Percentiles rank a stretch among this genome's conserved stretches.
Conservation (phyloP, 2,329 filamentous ascomycete species). For the Hypoxylon sp. region DNA sequence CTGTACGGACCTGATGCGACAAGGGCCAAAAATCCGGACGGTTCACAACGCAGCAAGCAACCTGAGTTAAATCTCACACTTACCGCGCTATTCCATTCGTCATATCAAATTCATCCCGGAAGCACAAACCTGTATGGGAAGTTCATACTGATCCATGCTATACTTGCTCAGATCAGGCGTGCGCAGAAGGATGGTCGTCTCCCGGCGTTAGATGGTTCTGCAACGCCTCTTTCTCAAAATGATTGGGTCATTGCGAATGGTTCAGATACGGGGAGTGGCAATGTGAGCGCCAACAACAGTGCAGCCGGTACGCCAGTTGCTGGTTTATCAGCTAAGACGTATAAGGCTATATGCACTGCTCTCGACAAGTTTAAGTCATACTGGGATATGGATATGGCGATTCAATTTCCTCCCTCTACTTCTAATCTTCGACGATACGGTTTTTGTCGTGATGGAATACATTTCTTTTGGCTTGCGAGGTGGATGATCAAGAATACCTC, state of each 20-base stretch:
- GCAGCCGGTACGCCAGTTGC: conserved; percentile 64
- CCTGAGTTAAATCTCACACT: conserved; percentile 74
- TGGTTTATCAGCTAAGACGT: conserved; percentile 61
- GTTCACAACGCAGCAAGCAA: conserved; percentile 75
- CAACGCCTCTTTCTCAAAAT: conserved; percentile 70
- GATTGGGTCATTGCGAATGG: conserved; percentile 68
- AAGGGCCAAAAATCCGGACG: conserved; percentile 70
- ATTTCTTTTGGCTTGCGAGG: conserved; percentile 80
- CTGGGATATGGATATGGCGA: conserved; percentile 78
- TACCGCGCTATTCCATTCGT: conserved; percentile 71
- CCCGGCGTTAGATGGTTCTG: conserved; percentile 58
- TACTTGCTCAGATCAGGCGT: conserved; percentile 72
- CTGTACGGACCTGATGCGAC: conserved; percentile 71
- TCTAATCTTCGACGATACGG: conserved; percentile 73
- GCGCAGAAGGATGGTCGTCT: conserved; percentile 60
- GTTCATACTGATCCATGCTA: conserved; percentile 79
- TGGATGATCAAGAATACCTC: conserved; percentile 73
- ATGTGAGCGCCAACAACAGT: conserved; percentile 62
- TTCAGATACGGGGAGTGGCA: conserved; percentile 59
- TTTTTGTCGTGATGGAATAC: conserved; percentile 79
- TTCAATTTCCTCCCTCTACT: conserved; percentile 73
- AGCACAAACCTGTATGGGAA: conserved; percentile 81
- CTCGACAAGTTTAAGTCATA: conserved; percentile 80
- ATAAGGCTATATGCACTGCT: conserved; percentile 67
- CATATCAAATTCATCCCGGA: conserved; percentile 72